Evolutionary conservation across 257 asterid species (phyloP).

Genomic region (Solanum medicagineum): DNA sequence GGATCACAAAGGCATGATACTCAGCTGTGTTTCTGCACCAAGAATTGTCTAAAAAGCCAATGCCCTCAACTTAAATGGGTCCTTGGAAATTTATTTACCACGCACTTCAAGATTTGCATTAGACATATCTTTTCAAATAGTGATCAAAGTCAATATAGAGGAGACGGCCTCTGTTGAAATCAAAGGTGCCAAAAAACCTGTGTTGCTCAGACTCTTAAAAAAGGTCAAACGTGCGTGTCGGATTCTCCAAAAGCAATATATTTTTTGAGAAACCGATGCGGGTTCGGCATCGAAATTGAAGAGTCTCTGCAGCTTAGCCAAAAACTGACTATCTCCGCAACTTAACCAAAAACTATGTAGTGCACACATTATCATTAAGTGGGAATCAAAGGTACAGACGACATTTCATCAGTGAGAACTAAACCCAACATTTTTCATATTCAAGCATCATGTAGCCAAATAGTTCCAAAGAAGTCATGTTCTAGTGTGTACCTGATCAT

Average conservation of each 20-base stretch:
- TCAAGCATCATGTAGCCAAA: background rate
- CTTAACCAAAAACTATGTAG: background rate
- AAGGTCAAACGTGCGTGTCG: background rate
- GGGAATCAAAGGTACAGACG: background rate
- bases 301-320: background rate
- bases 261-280: background rate
- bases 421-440: background rate
- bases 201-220: background rate
- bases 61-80: background rate
- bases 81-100: background rate
- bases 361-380: background rate
- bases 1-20: background rate
- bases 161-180: background rate
- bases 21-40: background rate
- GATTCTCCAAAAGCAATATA: background rate
- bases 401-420: background rate
- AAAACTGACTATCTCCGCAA: background rate
- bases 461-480: background rate
- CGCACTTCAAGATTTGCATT: background rate
- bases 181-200: background rate
- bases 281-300: background rate
- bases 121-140: background rate
- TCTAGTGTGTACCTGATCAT: conserved; percentile 49
- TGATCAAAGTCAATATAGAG: background rate
- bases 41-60: background rate